Conservation (phyloP, 148 eudicot species). For the Vaccinium myrtillus region DNA sequence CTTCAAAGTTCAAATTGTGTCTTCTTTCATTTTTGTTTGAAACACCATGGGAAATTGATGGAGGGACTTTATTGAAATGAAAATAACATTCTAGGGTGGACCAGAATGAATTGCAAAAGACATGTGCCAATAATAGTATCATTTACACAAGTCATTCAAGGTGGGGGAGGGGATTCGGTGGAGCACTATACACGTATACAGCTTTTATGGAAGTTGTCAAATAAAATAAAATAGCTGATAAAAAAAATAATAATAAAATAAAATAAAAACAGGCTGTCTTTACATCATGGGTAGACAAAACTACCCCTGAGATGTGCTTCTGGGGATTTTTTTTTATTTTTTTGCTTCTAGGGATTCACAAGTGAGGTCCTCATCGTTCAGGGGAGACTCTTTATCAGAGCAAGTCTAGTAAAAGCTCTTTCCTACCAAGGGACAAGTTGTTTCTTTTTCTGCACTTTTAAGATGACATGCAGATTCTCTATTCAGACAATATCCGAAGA, state of each 20-base stretch:
- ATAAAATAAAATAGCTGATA: too few relatives aligned
- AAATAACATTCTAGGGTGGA: background rate
- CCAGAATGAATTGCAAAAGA: background rate
- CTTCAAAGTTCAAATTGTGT: background rate
- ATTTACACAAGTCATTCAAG: background rate
- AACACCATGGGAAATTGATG: background rate
- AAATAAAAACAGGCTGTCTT: background rate
- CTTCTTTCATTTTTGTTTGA: background rate
- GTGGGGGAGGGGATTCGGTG: conserved; percentile 3
- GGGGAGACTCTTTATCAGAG: background rate
- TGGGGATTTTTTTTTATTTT: too few relatives aligned
- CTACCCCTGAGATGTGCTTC: background rate
- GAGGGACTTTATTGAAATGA: background rate
- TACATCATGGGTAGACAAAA: background rate
- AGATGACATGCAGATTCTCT: background rate
- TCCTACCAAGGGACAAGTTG: background rate
- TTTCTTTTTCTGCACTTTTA: conserved; percentile 12
- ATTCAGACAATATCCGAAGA: too few relatives aligned
- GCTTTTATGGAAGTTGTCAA: background rate
- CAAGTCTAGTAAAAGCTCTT: background rate
- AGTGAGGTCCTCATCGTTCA: background rate
- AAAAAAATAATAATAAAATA: background rate
- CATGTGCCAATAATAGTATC: background rate
- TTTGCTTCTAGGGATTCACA: background rate
- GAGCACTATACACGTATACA: background rate